Percentiles rank a stretch among this genome's conserved stretches.
Evolutionary conservation across 2,329 filamentous ascomycete species (phyloP).

Genomic region (Paecilomyces sp.): DNA sequence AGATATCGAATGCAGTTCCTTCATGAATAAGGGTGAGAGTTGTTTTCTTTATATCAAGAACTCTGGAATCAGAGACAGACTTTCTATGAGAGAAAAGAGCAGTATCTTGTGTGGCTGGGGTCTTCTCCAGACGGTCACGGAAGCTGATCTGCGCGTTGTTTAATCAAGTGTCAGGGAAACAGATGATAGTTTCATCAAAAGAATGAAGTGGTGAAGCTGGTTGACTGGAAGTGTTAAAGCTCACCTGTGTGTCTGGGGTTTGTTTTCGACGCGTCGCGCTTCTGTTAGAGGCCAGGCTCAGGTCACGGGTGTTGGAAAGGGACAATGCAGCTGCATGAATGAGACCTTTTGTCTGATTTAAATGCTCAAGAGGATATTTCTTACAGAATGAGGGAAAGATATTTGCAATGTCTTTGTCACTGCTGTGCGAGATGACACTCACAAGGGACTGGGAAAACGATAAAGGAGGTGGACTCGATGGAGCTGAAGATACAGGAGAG

Average conservation of each 20-base stretch:
- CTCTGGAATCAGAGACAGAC: constrained; percentile 18
- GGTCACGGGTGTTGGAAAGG: constrained; percentile 7
- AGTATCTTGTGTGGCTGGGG: background rate
- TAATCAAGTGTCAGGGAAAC: background rate
- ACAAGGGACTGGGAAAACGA: constrained; percentile 29
- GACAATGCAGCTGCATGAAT: background rate
- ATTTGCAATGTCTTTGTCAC: constrained; percentile 21
- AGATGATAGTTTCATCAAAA: background rate
- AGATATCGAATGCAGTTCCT: constrained; percentile 29
- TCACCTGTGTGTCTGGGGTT: constrained; percentile 18
- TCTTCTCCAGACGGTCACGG: constrained; percentile 20
- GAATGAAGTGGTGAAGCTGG: background rate
- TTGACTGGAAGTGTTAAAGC: constrained; percentile 2
- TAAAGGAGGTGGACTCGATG: constrained; percentile 29
- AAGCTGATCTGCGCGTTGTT: constrained; percentile 20
- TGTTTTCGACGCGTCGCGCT: constrained; percentile 13
- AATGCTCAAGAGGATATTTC: background rate
- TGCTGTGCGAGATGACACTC: constrained; percentile 20
- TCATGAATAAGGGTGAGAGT: constrained; percentile 23
- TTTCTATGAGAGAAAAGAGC: constrained; percentile 7
- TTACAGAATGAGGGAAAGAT: constrained; percentile 15
- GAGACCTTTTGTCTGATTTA: background rate
- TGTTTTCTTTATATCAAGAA: constrained; percentile 17
- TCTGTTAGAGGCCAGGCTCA: constrained; percentile 4
- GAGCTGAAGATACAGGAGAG: constrained; percentile 19